phyloP scores from a whole-genome alignment of 805 yeast genomes.

The Saturnispora ahearnii region DNA sequence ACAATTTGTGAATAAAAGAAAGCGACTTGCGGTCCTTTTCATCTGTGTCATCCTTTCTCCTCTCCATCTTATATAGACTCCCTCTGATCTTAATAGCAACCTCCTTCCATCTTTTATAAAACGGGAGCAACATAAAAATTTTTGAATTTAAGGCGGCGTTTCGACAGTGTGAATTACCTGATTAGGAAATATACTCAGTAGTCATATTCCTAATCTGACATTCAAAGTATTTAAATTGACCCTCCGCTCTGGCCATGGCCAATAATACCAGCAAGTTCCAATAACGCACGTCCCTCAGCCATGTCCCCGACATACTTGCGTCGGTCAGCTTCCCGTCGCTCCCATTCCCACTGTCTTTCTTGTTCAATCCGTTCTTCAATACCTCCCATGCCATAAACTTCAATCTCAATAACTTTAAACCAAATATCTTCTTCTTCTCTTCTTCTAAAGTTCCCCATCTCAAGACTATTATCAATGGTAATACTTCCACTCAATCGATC shows the following conservation, averaged over 20 bases:
- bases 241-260: constrained; percentile 43
- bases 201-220: background rate
- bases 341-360: constrained; percentile 81
- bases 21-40: constrained; percentile 9
- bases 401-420: constrained; percentile 63
- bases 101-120: background rate
- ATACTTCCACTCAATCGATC: constrained; percentile 43
- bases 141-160: background rate
- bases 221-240: constrained; percentile 27
- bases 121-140: background rate
- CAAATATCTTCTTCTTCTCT: constrained; percentile 54
- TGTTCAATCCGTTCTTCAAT: constrained; percentile 71
- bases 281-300: constrained; percentile 75
- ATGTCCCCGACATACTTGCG: constrained; percentile 63
- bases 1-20: constrained; percentile 75
- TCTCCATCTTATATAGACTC: background rate
- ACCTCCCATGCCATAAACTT: constrained; percentile 90
- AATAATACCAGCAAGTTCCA: constrained; percentile 72
- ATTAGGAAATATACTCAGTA: constrained; percentile 5
- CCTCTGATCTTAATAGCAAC: background rate
- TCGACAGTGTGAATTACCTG: background rate
- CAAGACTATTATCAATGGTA: constrained; percentile 68
- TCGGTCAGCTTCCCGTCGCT: constrained; percentile 72
- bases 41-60: background rate
- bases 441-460: constrained; percentile 73